Evolutionary conservation across 805 yeast species (phyloP), one percentile per base, ranked within the genome.

Genomic region (Pichia gijzeniarum): DNA sequence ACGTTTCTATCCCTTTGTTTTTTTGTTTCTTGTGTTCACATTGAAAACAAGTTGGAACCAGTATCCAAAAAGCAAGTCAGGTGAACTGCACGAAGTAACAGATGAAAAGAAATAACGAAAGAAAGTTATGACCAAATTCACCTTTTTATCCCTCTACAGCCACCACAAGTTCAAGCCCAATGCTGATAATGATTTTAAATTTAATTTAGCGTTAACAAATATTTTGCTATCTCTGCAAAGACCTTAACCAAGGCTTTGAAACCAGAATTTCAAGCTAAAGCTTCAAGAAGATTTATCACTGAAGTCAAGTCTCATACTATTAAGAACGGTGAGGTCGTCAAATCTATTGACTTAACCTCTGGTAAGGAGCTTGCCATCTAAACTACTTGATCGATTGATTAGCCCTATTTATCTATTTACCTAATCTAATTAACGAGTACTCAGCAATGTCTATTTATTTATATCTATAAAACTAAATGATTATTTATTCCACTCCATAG

Each of bases 181-280:
- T 25, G 10, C 10, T 25, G 28, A 25, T 25, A 10, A 25, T 25
- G 6, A 7, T 25, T 25, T 25, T 25, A n/a, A 10, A 6, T 25
- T 25, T 25, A 25, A 25, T 25, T 25, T 52, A 77, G 84, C 55
- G 80, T 84, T 74, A 87, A 86, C 84, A 85, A 82, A 68, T 91
- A 91, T 71, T 76, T 90, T 68, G 79, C 95, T 56, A 76, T 91
- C 63, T 86, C 96, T 62, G 95, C 96, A 62, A 80, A 80, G 66
- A 78, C 95, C 52, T 79, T 88, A 58, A 88, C 97, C 74, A 73
- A 76, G 59, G 82, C 96, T 43, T 79, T 91, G 65, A 91, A 91
- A 75, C 80, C 89, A 53, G 96, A 90, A 61, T 67, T 79, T 63
- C 85, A 84, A 67, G 84, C 78, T 53, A 76, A 73, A 50, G 84